Base-by-base conservation (phyloP, 441 rosid species). In the Euphorbia schlechtendalii region DNA sequence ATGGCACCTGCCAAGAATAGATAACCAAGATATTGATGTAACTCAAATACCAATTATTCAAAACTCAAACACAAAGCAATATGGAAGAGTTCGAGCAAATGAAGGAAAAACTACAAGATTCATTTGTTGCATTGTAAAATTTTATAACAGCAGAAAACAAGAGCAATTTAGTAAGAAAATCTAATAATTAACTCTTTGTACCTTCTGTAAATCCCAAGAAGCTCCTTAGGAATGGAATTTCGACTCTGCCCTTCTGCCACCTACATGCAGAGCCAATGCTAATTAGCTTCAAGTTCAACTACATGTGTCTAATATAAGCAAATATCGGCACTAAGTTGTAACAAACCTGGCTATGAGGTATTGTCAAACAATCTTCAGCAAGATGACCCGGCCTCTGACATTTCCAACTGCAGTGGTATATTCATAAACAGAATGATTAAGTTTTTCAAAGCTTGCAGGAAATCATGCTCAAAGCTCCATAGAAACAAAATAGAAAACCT, bases 321-420 rank as follows among this genome's bases (percentile, higher is more conserved):
- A 69, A 24, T 51, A 41, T 55, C 3, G n/a, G 28, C 40, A 46
- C 36, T 38, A 45, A 22, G 18, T 24, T 41, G 62, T 21, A 65
- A 57, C 17, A 17, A 70, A 83, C 85, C 86, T 80, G 78, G 40
- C 71, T 69, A 30, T 65, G 15, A 34, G 69, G 56, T 36, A 59
- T 49, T 45, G 68, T 78, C 74, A 76, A 71, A 78, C 94, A 87
- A 74, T 87, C 94, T 69, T 83, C 80, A 24, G 86, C 82, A 69
- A 87, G 86, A 72, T 87, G 94, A 49, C 94, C 89, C 18, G 87
- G 90, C 78, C 78, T 80, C 70, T 81, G 80, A 38, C 94, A 87
- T 73, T 82, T 75, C 84, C 89, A 78, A 67, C 94, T 87, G 69
- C 51, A 79, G 56, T 32, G 11, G 56, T 27, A 61, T 10, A 17